A percentile compares a stretch with the other conserved stretches of the same genome.
phyloP scores from a whole-genome alignment of 163 green algal species.

The Scenedesmus sp. region DNA sequence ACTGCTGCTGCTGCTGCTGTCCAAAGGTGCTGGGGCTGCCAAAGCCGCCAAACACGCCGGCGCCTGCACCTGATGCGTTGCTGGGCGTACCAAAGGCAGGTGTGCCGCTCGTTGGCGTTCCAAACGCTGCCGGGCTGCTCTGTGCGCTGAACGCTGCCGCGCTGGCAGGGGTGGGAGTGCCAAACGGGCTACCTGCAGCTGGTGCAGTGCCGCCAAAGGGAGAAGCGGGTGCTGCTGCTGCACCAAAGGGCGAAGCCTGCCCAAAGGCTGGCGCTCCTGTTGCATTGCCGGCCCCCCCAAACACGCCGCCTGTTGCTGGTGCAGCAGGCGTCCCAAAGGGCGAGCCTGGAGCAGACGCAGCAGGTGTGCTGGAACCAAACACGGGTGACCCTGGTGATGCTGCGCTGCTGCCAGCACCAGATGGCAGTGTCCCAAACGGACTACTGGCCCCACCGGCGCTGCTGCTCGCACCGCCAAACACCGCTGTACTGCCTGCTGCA shows the following conservation, averaged over 20 bases:
- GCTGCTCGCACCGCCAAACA: slow-evolving; percentile 33
- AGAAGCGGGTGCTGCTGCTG: slow-evolving; percentile 1
- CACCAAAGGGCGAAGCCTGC: slow-evolving; percentile 1
- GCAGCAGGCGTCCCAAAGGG: slow-evolving; percentile 16
- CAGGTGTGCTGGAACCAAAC: slow-evolving; percentile 23
- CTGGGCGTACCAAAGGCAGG: slow-evolving; percentile 8
- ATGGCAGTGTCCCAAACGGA: slow-evolving; percentile 16
- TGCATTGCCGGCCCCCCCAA: slow-evolving; percentile 13
- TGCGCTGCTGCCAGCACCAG: not conserved
- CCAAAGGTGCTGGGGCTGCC: slow-evolving; percentile 11
- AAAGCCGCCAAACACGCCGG: slow-evolving; percentile 19
- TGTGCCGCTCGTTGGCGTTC: not conserved
- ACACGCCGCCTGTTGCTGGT: not conserved
- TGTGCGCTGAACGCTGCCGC: slow-evolving; percentile 17
- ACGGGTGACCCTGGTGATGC: not conserved
- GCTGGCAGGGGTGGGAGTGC: slow-evolving; percentile 6
- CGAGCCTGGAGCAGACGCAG: not conserved
- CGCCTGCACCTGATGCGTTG: not conserved
- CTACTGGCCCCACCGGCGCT: not conserved
- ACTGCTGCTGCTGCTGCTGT: slow-evolving; percentile 37
- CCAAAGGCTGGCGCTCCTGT: not conserved
- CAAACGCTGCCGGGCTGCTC: slow-evolving; percentile 4
- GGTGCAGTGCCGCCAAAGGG: not conserved
- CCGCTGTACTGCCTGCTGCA: not conserved
- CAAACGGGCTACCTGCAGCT: slow-evolving; percentile 18